Evolutionary conservation across 768 basidiomycete species (phyloP), one percentile per base, ranked within the genome.

Genomic region (Filobasidium wieringae): DNA sequence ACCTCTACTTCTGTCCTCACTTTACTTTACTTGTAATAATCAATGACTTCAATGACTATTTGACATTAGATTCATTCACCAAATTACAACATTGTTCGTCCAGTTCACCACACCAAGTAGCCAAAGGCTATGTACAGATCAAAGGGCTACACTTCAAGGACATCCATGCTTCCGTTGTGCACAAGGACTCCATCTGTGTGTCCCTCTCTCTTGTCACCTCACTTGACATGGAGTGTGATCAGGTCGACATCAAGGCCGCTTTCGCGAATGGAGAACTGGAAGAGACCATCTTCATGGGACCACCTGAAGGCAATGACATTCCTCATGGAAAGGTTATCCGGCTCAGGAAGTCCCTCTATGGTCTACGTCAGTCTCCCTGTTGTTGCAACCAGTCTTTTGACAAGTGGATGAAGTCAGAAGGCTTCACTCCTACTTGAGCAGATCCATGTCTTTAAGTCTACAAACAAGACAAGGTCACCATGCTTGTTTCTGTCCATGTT

Each of bases 111-210:
- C n/a, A n/a, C n/a, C n/a, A n/a, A n/a, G 77, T 78, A 32, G 77
- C 77, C 0, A 67, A 76, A 55, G 76, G 80, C 0, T 77, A 72
- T 63, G 63, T 70, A 2, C 77, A 80, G 59, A 64, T 63, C 47
- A 72, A 67, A n/a, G 74, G 78, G 0, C 59, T 77, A 14, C 74
- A 80, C 60, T 80, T 72, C 64, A 53, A 62, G 27, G 74, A 78
- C 12, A 76, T 70, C 0, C 69, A 66, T 11, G 60, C 73, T 1
- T 69, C 74, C 1, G 67, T 66, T 8, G 72, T 68, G 36, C 63
- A 11, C 53, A 55, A 65, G 29, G 58, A 62, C 1, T 59, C 65
- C 1, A 32, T 73, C 9, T 65, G 71, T 17, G 47, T 66, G 0
- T 19, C 75, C 8, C 66, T 80, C 2, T 72, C 77, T n/a, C n/a